A percentile compares a stretch with the other conserved stretches of the same genome.
phyloP scores from a whole-genome alignment of 139 green algal species.

The Ulvella scutata region DNA sequence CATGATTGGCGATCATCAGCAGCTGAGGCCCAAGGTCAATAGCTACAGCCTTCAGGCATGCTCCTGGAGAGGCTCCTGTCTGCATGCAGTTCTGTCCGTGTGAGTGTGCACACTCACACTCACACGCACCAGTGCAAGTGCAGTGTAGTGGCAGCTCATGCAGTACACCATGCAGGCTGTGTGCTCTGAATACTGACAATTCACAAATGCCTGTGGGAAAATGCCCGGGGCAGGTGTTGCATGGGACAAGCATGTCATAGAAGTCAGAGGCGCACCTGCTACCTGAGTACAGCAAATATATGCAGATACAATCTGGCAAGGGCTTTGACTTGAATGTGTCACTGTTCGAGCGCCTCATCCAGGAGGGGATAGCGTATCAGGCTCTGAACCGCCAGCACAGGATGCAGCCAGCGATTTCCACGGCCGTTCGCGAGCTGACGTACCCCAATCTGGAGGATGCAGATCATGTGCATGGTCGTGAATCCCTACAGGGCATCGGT shows the following conservation, averaged over 20 bases:
- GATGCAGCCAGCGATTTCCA: constrained; percentile 48
- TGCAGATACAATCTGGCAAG: constrained; percentile 9
- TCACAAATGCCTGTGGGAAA: too few species aligned
- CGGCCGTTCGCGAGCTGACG: constrained; percentile 15
- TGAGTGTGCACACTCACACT: too few species aligned
- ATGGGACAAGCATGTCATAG: not conserved
- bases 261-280: not conserved
- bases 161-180: too few species aligned
- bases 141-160: too few species aligned
- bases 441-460: constrained; percentile 36
- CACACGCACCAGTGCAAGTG: too few species aligned
- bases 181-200: too few species aligned
- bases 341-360: constrained; percentile 62
- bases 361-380: constrained; percentile 18
- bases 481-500: constrained; percentile 19
- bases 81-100: too few species aligned
- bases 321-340: constrained; percentile 57
- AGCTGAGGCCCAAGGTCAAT: constrained; percentile 63
- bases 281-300: not conserved
- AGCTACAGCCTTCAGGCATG: constrained; percentile 25
- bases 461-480: constrained; percentile 5
- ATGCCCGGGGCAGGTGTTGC: too few species aligned
- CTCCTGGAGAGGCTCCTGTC: too few species aligned
- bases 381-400: constrained; percentile 47
- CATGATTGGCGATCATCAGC: constrained; percentile 60